Percentiles rank a stretch among this genome's conserved stretches.
Conservation (phyloP, 257 asterid genomes). For the Agastache rugosa region DNA sequence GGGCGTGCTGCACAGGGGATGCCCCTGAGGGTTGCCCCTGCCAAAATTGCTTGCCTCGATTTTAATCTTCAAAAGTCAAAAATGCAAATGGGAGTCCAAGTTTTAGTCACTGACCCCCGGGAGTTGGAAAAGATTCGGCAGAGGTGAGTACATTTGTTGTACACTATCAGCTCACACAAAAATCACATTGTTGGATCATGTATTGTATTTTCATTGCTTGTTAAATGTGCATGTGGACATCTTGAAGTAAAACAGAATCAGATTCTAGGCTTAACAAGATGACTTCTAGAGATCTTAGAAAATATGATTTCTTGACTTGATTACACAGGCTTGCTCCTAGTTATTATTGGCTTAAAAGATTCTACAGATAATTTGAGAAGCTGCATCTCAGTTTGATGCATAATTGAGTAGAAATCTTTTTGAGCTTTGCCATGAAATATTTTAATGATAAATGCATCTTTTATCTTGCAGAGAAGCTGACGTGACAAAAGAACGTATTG, state of each 20-base stretch:
- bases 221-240: background rate
- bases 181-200: background rate
- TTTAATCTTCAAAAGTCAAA: constrained; percentile 91
- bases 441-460: constrained; percentile 10
- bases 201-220: constrained; percentile 8
- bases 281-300: constrained; percentile 2
- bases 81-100: constrained; percentile 98
- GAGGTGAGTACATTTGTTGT: constrained; percentile 52
- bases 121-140: constrained; percentile 96
- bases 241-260: background rate
- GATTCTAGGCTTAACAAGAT: constrained; percentile 1
- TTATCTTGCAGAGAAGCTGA: constrained; percentile 83
- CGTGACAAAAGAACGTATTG: constrained; percentile 95
- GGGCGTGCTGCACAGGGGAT: constrained; percentile 97
- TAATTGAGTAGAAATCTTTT: background rate
- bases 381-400: constrained; percentile 2
- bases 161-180: background rate
- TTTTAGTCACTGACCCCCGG: constrained; percentile 86
- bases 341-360: background rate
- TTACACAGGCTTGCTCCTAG: background rate
- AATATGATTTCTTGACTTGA: constrained; percentile 4
- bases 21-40: constrained; percentile 87
- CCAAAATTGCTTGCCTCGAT: constrained; percentile 91
- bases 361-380: constrained; percentile 9
- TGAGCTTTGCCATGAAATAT: constrained; percentile 19